phyloP scores from a whole-genome alignment of 345 rosid species.

The Eucalyptus urophylla region DNA sequence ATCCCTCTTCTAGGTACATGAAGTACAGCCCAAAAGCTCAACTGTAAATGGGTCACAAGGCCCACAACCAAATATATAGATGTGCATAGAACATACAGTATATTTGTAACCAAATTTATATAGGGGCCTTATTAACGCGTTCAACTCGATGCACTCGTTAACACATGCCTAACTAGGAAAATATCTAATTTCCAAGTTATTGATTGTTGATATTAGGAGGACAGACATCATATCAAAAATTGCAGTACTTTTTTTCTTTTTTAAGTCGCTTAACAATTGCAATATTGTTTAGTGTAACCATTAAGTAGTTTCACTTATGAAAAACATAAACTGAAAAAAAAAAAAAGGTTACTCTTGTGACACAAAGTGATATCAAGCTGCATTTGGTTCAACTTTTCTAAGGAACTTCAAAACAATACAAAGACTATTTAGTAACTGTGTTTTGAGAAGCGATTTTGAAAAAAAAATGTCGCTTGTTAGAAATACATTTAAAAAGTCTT shows the following conservation, averaged over 20 bases:
- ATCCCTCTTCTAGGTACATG: not conserved
- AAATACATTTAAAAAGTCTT: not conserved
- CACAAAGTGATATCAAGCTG: not conserved
- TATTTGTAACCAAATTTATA: not conserved
- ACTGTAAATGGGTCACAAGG: not conserved
- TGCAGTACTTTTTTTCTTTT: not conserved
- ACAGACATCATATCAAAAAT: not conserved
- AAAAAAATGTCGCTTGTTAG: accelerated
- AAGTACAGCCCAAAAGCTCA: not conserved
- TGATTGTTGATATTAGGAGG: not conserved
- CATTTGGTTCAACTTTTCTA: no score
- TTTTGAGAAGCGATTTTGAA: no score
- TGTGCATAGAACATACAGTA: not conserved
- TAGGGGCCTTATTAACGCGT: not conserved
- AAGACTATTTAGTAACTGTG: no score
- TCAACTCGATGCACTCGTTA: not conserved
- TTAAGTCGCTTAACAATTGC: not conserved
- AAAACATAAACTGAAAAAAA: not conserved
- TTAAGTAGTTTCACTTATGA: not conserved
- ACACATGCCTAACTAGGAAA: not conserved
- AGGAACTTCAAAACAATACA: not conserved
- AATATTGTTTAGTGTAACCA: not conserved
- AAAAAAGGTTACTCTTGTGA: not conserved
- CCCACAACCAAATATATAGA: not conserved
- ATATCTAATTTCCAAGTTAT: not conserved